These are phyloP conservation scores for Striga asiatica DNA, from an alignment of 257 asterid species.

Conservation along the genomic window DNA sequence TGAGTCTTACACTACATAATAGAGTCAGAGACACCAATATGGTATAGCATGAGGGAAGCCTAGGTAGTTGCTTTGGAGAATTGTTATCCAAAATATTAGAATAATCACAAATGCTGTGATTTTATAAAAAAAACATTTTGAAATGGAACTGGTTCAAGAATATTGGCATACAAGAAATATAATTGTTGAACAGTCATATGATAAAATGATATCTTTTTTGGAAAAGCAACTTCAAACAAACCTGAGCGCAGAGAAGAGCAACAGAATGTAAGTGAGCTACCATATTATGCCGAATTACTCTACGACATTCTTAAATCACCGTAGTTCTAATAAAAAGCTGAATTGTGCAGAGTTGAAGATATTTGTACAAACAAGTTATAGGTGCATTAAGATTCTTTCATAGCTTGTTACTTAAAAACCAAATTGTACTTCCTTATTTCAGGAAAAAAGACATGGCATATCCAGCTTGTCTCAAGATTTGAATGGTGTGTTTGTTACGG, in stretches of 20 bases:
- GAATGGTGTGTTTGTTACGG: conserved; percentile 70
- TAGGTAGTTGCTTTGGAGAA: too few relatives aligned
- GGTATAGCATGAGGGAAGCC: background rate
- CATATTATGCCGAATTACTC: background rate
- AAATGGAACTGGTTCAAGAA: too few relatives aligned
- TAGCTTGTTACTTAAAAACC: background rate
- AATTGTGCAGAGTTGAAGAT: background rate
- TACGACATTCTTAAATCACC: background rate
- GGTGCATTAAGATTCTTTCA: conserved; percentile 2
- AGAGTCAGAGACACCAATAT: background rate
- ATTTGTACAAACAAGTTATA: background rate
- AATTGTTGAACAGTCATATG: background rate
- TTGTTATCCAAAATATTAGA: too few relatives aligned
- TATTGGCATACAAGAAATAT: too few relatives aligned
- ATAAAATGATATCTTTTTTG: background rate
- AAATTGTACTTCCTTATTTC: conserved; percentile 22
- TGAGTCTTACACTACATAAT: conserved; percentile 15
- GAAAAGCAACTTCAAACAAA: background rate
- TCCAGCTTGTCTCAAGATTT: conserved; percentile 88
- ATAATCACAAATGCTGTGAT: too few relatives aligned
- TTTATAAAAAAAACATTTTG: too few relatives aligned
- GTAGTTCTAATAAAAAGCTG: background rate
- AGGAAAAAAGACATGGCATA: conserved; percentile 77
- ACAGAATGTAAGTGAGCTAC: background rate
- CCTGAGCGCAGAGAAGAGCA: background rate